phyloP scores from a whole-genome alignment of 1,139 yeast species.

The Scheffersomyces segobiensis region DNA sequence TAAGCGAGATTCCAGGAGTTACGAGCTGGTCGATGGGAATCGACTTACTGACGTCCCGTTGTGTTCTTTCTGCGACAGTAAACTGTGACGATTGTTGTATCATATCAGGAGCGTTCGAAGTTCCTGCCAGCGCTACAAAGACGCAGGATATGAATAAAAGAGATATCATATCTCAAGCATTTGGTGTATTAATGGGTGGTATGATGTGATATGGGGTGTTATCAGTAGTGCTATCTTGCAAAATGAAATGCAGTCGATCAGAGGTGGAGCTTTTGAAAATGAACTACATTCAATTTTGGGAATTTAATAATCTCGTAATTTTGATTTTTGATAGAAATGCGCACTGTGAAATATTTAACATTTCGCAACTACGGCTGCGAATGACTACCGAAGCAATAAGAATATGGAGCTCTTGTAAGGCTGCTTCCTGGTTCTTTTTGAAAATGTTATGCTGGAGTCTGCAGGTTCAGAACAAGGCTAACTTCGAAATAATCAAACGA shows the following conservation, averaged over 20 bases:
- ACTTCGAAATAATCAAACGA: not conserved
- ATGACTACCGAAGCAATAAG: not conserved
- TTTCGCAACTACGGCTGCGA: not conserved
- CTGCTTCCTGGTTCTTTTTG: not conserved
- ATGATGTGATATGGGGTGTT: too few species aligned
- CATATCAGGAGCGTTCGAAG: not conserved
- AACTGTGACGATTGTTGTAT: slow-evolving; percentile 2
- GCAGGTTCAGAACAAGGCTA: not conserved
- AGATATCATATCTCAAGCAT: not conserved
- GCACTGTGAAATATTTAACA: not conserved
- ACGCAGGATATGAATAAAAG: not conserved
- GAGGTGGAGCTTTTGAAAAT: not conserved
- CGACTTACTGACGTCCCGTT: slow-evolving; percentile 63
- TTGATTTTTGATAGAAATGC: not conserved
- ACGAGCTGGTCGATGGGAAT: slow-evolving; percentile 59
- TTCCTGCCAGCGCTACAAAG: not conserved
- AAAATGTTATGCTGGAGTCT: not conserved
- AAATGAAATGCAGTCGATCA: not conserved
- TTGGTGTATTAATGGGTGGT: not conserved
- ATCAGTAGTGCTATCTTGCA: too few species aligned
- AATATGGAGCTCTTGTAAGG: not conserved
- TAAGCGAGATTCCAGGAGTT: slow-evolving; percentile 59
- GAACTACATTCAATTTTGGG: too few species aligned
- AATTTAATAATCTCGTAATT: not conserved
- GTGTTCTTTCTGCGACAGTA: slow-evolving; percentile 53